These are phyloP conservation scores for Craterostigma plantagineum DNA, from an alignment of 257 asterid genomes.

Conservation along the genomic window DNA sequence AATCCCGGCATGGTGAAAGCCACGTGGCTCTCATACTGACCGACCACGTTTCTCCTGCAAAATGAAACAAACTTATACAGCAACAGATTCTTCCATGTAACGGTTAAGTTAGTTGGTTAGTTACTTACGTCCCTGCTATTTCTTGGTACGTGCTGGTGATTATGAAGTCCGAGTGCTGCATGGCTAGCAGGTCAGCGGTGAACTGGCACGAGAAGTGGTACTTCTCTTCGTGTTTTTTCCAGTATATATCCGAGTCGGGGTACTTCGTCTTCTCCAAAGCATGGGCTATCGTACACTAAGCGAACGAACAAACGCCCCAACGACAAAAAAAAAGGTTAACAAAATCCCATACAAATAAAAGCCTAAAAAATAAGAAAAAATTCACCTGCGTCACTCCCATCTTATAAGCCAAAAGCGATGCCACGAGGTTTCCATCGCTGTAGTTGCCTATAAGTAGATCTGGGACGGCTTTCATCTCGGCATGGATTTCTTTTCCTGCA, in stretches of 20 bases:
- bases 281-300: slow-evolving; percentile 95
- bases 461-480: slow-evolving; percentile 86
- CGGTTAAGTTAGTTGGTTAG: background rate
- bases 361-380: background rate
- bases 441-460: slow-evolving; percentile 86
- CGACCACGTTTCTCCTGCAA: slow-evolving; percentile 72
- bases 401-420: slow-evolving; percentile 71
- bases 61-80: background rate
- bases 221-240: slow-evolving; percentile 79
- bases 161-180: slow-evolving; percentile 88
- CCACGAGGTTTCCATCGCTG: slow-evolving; percentile 97
- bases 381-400: slow-evolving; percentile 88
- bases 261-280: slow-evolving; percentile 96
- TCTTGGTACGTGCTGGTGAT: slow-evolving; percentile 97
- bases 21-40: slow-evolving; percentile 84
- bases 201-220: slow-evolving; percentile 94
- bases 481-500: slow-evolving; percentile 59
- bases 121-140: slow-evolving; percentile 94
- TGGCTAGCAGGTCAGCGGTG: slow-evolving; percentile 92
- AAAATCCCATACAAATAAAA: too few species aligned
- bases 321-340: too few species aligned
- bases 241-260: slow-evolving; percentile 93
- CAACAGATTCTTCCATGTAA: background rate
- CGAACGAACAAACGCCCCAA: background rate
- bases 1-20: slow-evolving; percentile 85